These are phyloP conservation scores for Ascochyta pisi DNA, from an alignment of 2,329 filamentous ascomycete genomes.

Conservation along the genomic window DNA sequence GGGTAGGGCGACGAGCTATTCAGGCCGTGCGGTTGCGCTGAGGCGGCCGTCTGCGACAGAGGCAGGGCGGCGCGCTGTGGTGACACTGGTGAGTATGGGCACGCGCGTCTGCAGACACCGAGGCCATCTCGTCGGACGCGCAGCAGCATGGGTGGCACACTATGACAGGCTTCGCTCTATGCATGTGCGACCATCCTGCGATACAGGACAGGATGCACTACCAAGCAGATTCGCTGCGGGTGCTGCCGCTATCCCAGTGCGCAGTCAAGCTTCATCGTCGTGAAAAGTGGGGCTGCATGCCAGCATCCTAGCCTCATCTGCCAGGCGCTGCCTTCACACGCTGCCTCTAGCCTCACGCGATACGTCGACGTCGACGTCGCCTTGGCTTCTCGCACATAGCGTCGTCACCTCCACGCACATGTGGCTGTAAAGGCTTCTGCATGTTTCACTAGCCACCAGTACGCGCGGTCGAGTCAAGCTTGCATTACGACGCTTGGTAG, in stretches of 20 bases:
- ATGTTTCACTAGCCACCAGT: constrained; percentile 16
- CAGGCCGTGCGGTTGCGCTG: constrained; percentile 28
- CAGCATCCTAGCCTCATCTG: background rate
- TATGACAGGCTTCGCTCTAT: constrained; percentile 18
- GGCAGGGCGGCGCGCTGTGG: constrained; percentile 33
- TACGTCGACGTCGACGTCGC: background rate
- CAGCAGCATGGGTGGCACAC: constrained; percentile 36
- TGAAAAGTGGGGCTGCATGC: constrained; percentile 7
- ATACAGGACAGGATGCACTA: background rate
- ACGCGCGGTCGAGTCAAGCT: constrained; percentile 15
- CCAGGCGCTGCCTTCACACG: background rate
- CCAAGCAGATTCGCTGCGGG: no score
- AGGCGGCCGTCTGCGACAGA: constrained; percentile 24
- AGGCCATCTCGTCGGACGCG: constrained; percentile 43
- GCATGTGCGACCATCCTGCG: constrained; percentile 13
- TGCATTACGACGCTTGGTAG: no score
- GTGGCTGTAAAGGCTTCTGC: constrained; percentile 5
- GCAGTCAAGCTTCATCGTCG: constrained; percentile 3
- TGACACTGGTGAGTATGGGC: constrained; percentile 1
- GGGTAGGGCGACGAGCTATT: constrained; percentile 14
- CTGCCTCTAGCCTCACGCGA: background rate
- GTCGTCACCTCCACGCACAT: constrained; percentile 14
- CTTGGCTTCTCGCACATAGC: background rate
- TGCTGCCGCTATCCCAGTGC: no score
- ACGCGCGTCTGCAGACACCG: constrained; percentile 41